phyloP scores from a whole-genome alignment of 1,139 yeast species.

The Diutina ranongensis region DNA sequence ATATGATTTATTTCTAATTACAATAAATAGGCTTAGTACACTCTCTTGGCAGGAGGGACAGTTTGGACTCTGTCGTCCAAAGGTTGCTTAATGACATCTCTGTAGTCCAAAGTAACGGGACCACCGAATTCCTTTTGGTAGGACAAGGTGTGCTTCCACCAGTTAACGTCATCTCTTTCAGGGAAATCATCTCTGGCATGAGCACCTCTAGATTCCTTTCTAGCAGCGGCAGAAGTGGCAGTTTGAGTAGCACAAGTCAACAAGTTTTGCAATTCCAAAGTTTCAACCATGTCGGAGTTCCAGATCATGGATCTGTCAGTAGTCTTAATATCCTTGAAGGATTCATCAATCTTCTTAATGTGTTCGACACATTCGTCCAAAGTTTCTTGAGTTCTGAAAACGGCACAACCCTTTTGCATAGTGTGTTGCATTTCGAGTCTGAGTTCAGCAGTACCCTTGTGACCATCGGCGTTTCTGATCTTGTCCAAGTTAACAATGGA shows the following conservation, averaged over 20 bases:
- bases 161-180: conserved; percentile 86
- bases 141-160: conserved; percentile 97
- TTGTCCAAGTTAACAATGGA: conserved; percentile 86
- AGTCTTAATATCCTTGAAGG: conserved; percentile 61
- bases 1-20: background rate
- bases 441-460: conserved; percentile 74
- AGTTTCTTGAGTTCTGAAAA: conserved; percentile 88
- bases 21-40: conserved; percentile 37
- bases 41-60: conserved; percentile 95
- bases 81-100: conserved; percentile 74
- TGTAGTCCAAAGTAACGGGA: conserved; percentile 66
- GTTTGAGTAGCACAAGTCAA: conserved; percentile 97
- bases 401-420: conserved; percentile 96
- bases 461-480: conserved; percentile 77
- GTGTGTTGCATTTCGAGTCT: conserved; percentile 89
- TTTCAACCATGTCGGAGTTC: conserved; percentile 95
- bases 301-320: conserved; percentile 97
- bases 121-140: conserved; percentile 75
- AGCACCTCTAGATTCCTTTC: conserved; percentile 98
- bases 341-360: conserved; percentile 64
- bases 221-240: conserved; percentile 86
- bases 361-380: conserved; percentile 85
- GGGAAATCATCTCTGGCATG: conserved; percentile 98
- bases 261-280: conserved; percentile 92
- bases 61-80: conserved; percentile 86